Evolutionary conservation across 164 flowering plant species (phyloP).

Genomic region (Hamamelis virginiana): DNA sequence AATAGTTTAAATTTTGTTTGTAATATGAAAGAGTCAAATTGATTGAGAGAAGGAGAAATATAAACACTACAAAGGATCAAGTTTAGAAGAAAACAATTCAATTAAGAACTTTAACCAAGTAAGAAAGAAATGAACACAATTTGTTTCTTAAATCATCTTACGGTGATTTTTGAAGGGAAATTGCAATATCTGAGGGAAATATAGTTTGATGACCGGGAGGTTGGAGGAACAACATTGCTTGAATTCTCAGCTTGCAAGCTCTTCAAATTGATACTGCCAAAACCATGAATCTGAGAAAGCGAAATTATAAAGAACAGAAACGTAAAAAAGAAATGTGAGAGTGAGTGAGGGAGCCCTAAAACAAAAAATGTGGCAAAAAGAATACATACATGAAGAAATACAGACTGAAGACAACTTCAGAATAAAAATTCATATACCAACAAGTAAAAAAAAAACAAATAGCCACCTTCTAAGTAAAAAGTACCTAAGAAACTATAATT

Average conservation of each 20-base stretch:
- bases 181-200: constrained; percentile 58
- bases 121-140: not conserved
- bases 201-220: constrained; percentile 67
- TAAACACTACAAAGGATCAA: too few relatives aligned
- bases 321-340: constrained; percentile 5
- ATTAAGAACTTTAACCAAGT: not conserved
- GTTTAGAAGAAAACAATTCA: too few relatives aligned
- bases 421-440: not conserved
- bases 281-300: constrained; percentile 61
- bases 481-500: not conserved
- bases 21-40: not conserved
- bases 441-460: not conserved
- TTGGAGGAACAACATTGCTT: constrained; percentile 50
- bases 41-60: not conserved
- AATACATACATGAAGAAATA: not conserved
- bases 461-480: too few relatives aligned
- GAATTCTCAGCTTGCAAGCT: constrained; percentile 68
- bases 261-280: constrained; percentile 86
- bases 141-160: constrained; percentile 32
- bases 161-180: constrained; percentile 39
- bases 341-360: constrained; percentile 1
- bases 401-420: not conserved
- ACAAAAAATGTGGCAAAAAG: not conserved
- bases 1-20: not conserved
- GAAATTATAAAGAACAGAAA: constrained; percentile 29